Base-by-base conservation (phyloP, 108 stramenopile species). In the Nitzschia inconspicua region DNA sequence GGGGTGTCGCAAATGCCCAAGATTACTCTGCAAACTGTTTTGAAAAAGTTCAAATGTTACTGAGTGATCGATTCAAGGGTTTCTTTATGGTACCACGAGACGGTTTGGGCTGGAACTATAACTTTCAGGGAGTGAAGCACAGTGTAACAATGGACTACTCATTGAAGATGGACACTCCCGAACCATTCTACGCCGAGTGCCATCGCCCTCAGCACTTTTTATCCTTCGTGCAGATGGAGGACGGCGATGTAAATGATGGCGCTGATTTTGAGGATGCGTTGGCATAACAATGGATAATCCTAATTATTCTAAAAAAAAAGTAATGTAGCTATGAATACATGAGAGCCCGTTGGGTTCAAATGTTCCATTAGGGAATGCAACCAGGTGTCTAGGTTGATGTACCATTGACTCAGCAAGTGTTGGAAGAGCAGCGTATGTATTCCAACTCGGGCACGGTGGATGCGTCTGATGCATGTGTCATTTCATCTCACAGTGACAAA, bases 151-250 rank as follows among this genome's bases (percentile, higher is more conserved):
- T 98, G 97, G 82, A 95, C 39, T 99, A 97, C 36, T 40, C 68
- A 28, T 66, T 99, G 60, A 91, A 86, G 57, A 80, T 98, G 65
- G 97, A 91, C 65, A 73, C 75, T 41, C 93, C 93, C 4, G 84
- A 91, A 60, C 77, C 75, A 35, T 99, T 97, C 63, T 99, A 98
- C 60, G 88, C 94, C 27, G 98, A 97, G 69, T 78, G 83, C 49
- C 99, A 98, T 61, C 84, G 99, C 14, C 97, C 99, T 37, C 90
- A 94, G 37, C 98, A 99, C 66, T 99, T 98, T 82, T 80, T 99
- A 49, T 88, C 92, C n/a, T 99, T 99, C 65, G 92, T 91, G 31
- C 85, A 91, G 54, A 94, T 95, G 91, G 98, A 97, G 63, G 86
- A 91, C 49, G 93, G 76, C 7, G 86, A 79, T 8, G 89, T 86